These are phyloP conservation scores for Rugosomyces carneus DNA, from an alignment of 1,284 basidiomycete genomes.

Conservation along the genomic window DNA sequence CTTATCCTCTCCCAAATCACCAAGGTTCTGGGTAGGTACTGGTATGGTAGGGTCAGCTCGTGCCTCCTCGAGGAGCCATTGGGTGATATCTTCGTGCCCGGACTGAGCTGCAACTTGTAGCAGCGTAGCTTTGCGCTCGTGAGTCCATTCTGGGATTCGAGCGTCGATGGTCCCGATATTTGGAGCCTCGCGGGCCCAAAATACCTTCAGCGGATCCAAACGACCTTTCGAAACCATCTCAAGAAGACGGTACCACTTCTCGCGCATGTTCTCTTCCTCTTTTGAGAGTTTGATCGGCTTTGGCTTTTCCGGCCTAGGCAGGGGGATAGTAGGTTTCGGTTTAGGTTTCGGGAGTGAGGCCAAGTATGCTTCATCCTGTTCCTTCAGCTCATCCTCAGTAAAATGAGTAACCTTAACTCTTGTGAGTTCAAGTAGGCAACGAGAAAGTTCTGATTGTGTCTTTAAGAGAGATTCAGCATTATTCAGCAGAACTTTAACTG, in stretches of 20 bases:
- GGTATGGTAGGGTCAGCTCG: slow-evolving; percentile 78
- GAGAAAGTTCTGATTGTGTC: slow-evolving; percentile 87
- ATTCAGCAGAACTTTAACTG: not conserved
- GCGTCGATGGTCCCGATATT: slow-evolving; percentile 56
- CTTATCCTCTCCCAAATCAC: slow-evolving; percentile 24
- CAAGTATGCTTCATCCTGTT: slow-evolving; percentile 83
- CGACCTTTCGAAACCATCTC: slow-evolving; percentile 89
- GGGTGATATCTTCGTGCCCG: slow-evolving; percentile 73
- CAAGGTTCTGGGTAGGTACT: slow-evolving; percentile 29
- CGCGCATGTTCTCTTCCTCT: slow-evolving; percentile 71
- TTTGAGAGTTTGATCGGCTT: slow-evolving; percentile 60
- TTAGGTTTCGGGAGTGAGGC: slow-evolving; percentile 80
- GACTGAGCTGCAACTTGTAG: slow-evolving; percentile 74
- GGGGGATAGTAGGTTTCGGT: slow-evolving; percentile 28
- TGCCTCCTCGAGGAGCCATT: slow-evolving; percentile 79
- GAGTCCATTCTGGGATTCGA: slow-evolving; percentile 61
- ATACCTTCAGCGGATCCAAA: slow-evolving; percentile 72
- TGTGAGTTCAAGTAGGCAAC: slow-evolving; percentile 86
- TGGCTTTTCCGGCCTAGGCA: slow-evolving; percentile 36
- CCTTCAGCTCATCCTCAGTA: slow-evolving; percentile 78
- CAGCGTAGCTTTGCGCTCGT: slow-evolving; percentile 56
- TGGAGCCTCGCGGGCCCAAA: slow-evolving; percentile 73
- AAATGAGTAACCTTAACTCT: slow-evolving; percentile 83
- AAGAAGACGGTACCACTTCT: slow-evolving; percentile 74
- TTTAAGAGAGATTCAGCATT: slow-evolving; percentile 25